These are phyloP conservation scores for Ophiocordyceps sinensis DNA, from an alignment of 2,329 filamentous ascomycete species.

Conservation along the genomic window DNA sequence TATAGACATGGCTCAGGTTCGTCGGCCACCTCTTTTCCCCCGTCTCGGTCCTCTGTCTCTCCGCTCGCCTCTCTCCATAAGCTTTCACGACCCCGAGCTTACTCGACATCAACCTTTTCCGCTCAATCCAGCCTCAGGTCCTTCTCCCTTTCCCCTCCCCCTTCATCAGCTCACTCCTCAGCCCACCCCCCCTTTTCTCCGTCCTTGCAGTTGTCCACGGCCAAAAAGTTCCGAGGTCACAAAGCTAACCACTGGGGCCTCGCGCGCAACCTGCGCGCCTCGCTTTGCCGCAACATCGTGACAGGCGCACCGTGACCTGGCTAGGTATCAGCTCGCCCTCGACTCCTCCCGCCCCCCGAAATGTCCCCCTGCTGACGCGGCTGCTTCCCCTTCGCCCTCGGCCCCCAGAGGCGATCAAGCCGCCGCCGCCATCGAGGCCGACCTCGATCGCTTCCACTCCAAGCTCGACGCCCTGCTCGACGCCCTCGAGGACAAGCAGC, in stretches of 20 bases:
- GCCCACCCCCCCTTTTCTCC: not conserved
- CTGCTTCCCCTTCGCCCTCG: not conserved
- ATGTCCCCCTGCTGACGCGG: not conserved
- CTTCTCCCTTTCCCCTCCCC: not conserved
- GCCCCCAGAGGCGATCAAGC: conserved; percentile 36
- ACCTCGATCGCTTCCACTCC: conserved; percentile 35
- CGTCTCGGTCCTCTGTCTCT: not conserved
- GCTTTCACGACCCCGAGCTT: not conserved
- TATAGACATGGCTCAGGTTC: conserved; percentile 2
- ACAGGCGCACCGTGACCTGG: conserved; percentile 7
- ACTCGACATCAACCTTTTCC: not conserved
- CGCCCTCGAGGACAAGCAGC: conserved; percentile 22
- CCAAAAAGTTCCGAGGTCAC: not conserved
- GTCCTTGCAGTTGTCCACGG: not conserved
- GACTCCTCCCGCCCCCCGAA: not conserved
- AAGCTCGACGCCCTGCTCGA: conserved; percentile 41
- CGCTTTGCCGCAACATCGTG: not conserved
- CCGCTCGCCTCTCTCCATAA: not conserved
- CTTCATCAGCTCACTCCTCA: not conserved
- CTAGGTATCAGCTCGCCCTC: conserved; percentile 4
- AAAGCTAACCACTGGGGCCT: not conserved
- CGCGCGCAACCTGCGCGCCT: not conserved
- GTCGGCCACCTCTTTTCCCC: not conserved
- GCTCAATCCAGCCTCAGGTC: not conserved
- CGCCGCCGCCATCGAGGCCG: conserved; percentile 36